Evolutionary conservation across 768 basidiomycete species (phyloP).

Genomic region (Mycena belliarum): DNA sequence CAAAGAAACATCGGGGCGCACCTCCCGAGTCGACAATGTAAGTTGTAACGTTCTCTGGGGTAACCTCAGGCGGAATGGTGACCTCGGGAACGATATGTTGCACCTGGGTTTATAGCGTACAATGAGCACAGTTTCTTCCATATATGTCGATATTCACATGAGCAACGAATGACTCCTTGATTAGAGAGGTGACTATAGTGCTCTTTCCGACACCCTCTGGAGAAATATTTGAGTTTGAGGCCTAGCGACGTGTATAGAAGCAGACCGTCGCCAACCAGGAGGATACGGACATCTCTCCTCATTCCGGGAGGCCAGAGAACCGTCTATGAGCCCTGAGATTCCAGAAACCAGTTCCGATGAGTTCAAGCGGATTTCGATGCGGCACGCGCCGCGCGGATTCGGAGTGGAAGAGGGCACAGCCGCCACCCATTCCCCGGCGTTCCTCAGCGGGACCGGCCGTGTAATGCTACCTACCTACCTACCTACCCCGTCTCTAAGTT

Average conservation of each 20-base stretch:
- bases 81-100: conserved; percentile 96
- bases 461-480: too few species aligned
- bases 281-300: conserved; percentile 92
- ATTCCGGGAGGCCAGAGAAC: conserved; percentile 37
- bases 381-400: too few species aligned
- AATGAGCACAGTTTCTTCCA: conserved; percentile 14
- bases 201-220: conserved; percentile 97
- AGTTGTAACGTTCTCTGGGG: conserved; percentile 96
- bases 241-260: conserved; percentile 2
- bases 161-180: conserved; percentile 91
- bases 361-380: too few species aligned
- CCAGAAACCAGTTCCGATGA: too few species aligned
- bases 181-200: conserved; percentile 93
- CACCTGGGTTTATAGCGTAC: conserved; percentile 52
- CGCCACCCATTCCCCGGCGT: too few species aligned
- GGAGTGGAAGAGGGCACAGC: too few species aligned
- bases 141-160: conserved; percentile 55
- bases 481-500: too few species aligned
- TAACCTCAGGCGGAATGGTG: conserved; percentile 96
- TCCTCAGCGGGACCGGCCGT: too few species aligned
- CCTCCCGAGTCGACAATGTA: conserved; percentile 98
- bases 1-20: conserved; percentile 38
- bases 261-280: conserved; percentile 92
- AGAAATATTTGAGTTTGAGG: conserved; percentile 17
- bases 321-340: too few species aligned